These are phyloP conservation scores for Martiniozyma asiatica DNA, from an alignment of 1,139 yeast species.

Conservation along the genomic window DNA sequence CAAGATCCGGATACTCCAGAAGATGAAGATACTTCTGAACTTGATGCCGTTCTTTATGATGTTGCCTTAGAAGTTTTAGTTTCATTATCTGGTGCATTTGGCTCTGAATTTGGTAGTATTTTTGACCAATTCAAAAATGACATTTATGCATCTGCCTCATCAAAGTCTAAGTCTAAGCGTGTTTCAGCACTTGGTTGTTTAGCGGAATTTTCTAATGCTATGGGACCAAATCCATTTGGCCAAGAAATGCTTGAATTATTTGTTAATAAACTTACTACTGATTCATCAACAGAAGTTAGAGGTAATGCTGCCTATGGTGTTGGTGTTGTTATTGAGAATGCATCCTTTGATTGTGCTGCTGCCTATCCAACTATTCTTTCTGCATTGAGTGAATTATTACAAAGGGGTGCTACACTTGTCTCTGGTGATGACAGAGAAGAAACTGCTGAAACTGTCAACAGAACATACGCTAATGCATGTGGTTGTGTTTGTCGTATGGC, in stretches of 20 bases:
- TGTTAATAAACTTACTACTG: slow-evolving; percentile 56
- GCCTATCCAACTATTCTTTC: slow-evolving; percentile 61
- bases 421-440: slow-evolving; percentile 33
- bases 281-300: slow-evolving; percentile 78
- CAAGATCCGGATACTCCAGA: slow-evolving; percentile 27
- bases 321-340: slow-evolving; percentile 63
- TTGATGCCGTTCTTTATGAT: slow-evolving; percentile 77
- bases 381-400: slow-evolving; percentile 67
- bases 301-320: slow-evolving; percentile 96
- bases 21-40: slow-evolving; percentile 54
- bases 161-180: slow-evolving; percentile 65
- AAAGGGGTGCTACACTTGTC: slow-evolving; percentile 68
- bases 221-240: slow-evolving; percentile 59
- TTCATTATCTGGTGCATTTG: slow-evolving; percentile 61
- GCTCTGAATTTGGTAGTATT: slow-evolving; percentile 57
- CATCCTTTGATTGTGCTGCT: slow-evolving; percentile 46
- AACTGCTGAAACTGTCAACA: slow-evolving; percentile 65
- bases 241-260: slow-evolving; percentile 63
- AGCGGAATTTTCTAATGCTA: slow-evolving; percentile 77
- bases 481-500: slow-evolving; percentile 96
- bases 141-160: slow-evolving; percentile 46
- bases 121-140: slow-evolving; percentile 64
- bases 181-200: slow-evolving; percentile 79
- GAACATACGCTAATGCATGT: slow-evolving; percentile 88
- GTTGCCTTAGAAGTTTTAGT: slow-evolving; percentile 79